These are phyloP conservation scores for Auricularia auricula-judae DNA, from an alignment of 768 basidiomycete species.

Conservation along the genomic window DNA sequence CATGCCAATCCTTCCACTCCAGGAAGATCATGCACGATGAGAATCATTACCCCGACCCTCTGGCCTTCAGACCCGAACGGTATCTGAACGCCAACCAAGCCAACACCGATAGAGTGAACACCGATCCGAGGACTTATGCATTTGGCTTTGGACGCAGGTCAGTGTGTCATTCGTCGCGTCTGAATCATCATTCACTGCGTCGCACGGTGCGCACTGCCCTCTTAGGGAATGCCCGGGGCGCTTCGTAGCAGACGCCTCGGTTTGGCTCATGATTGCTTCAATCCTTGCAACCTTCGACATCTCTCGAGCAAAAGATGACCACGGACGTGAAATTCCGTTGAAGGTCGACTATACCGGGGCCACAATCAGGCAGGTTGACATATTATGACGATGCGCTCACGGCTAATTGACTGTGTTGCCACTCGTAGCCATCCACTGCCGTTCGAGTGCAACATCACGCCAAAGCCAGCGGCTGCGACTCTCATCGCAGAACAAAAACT, in stretches of 20 bases:
- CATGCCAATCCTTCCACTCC: not conserved
- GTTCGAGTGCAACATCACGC: constrained; percentile 18
- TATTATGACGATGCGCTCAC: too few relatives aligned
- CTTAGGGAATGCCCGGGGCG: constrained; percentile 8
- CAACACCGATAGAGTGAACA: not conserved
- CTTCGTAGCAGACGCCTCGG: not conserved
- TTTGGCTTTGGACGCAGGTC: constrained; percentile 40
- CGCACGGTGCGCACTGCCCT: too few relatives aligned
- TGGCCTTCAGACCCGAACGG: constrained; percentile 23
- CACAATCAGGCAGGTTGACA: constrained; percentile 6
- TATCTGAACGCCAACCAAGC: constrained; percentile 9
- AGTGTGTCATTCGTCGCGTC: constrained; percentile 6
- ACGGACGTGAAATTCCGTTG: constrained; percentile 2
- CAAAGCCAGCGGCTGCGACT: not conserved
- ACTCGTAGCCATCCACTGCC: constrained; percentile 17
- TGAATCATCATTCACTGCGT: not conserved
- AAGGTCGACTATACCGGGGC: constrained; percentile 17
- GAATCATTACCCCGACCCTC: constrained; percentile 20
- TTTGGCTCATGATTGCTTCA: not conserved
- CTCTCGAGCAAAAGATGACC: constrained; percentile 5
- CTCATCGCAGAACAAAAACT: too few relatives aligned
- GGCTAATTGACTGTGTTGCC: too few relatives aligned
- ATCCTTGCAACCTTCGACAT: not conserved
- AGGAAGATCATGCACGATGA: constrained; percentile 47
- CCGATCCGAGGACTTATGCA: constrained; percentile 33